Evolutionary conservation across 2,329 filamentous ascomycete genomes (phyloP).

Genomic region (Aspergillus oerlinghausenensis): DNA sequence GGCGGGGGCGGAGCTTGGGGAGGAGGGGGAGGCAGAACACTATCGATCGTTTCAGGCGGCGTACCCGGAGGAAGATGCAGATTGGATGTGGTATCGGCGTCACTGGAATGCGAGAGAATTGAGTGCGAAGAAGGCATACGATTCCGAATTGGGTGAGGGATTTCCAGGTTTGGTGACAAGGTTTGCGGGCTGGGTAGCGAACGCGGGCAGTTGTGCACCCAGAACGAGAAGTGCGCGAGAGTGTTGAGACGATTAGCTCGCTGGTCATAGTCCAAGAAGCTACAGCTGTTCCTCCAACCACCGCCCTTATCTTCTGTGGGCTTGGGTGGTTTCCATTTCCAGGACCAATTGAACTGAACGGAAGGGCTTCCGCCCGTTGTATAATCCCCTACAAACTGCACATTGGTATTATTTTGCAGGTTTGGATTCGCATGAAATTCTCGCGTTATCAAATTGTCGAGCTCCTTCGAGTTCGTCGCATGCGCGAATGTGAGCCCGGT

Average conservation of each 20-base stretch:
- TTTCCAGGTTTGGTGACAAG: slow-evolving; percentile 67
- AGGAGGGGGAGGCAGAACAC: slow-evolving; percentile 12
- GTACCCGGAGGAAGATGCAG: slow-evolving; percentile 21
- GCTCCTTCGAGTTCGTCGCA: slow-evolving; percentile 76
- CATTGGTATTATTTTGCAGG: slow-evolving; percentile 93
- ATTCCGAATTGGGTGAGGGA: slow-evolving; percentile 69
- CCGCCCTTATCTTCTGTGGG: slow-evolving; percentile 73
- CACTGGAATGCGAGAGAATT: slow-evolving; percentile 74
- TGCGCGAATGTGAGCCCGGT: slow-evolving; percentile 90
- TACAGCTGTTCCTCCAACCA: slow-evolving; percentile 94
- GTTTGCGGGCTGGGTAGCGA: slow-evolving; percentile 52
- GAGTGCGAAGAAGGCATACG: slow-evolving; percentile 84
- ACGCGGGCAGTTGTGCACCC: slow-evolving; percentile 67
- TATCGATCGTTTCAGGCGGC: slow-evolving; percentile 28
- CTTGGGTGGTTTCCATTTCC: slow-evolving; percentile 95
- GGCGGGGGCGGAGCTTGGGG: slow-evolving; percentile 25
- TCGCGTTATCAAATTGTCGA: slow-evolving; percentile 88
- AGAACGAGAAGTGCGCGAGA: slow-evolving; percentile 89
- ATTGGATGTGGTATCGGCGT: slow-evolving; percentile 53
- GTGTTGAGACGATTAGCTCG: slow-evolving; percentile 84
- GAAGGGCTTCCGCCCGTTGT: slow-evolving; percentile 76
- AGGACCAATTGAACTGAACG: slow-evolving; percentile 88
- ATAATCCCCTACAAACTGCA: slow-evolving; percentile 90
- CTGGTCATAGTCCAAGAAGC: slow-evolving; percentile 96
- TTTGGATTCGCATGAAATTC: slow-evolving; percentile 98